Base-by-base conservation (phyloP, 176 grass and related monocot species). In the Zoysia japonica region DNA sequence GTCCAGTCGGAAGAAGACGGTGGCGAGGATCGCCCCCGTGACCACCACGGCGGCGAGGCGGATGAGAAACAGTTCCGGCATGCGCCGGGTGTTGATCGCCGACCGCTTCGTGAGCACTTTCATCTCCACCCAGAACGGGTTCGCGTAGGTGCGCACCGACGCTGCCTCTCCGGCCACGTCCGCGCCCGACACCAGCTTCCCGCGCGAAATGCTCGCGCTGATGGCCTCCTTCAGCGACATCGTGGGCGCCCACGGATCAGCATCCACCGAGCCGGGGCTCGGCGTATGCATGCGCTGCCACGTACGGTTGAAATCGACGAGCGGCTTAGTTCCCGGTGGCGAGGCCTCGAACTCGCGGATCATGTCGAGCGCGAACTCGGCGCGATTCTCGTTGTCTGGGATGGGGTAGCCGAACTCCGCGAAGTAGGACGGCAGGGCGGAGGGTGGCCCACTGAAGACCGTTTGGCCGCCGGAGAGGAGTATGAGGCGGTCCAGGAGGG, bases 51-150 rank as follows among this genome's bases (percentile, higher is more conserved):
- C 86, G 47, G 61, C 81, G 17, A 97, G 77, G 0, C 93, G 75
- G 48, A 93, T 91, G 7, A 86, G 70, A 74, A 97, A 91, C 19
- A 97, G 84, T 72, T 97, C 93, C 39, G 93, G 90, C 77, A 80
- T 85, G 19, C 93, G 93, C 9, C 79, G 82, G 37, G 90, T 85
- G 86, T 97, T 97, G 57, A 86, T 84, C 60, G 83, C 82, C 10
- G 90, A 90, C 3, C 93, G 62, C 75, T 62, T 87, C 68, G 86
- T 91, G 65, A 97, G 79, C 51, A 93, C 93, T 35, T 85, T 89
- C 80, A 91, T 89, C 82, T 97, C 93, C 54, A 93, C 85, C 90
- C 90, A 93, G 78, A 93, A 93, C 9, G 93, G 93, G 80, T 97
- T 97, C 61, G 93, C 90, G 72, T 90, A 90, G 5, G 90, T 90